Evolutionary conservation across 768 basidiomycete genomes (phyloP).

Genomic region (Lentinus tigrinus): DNA sequence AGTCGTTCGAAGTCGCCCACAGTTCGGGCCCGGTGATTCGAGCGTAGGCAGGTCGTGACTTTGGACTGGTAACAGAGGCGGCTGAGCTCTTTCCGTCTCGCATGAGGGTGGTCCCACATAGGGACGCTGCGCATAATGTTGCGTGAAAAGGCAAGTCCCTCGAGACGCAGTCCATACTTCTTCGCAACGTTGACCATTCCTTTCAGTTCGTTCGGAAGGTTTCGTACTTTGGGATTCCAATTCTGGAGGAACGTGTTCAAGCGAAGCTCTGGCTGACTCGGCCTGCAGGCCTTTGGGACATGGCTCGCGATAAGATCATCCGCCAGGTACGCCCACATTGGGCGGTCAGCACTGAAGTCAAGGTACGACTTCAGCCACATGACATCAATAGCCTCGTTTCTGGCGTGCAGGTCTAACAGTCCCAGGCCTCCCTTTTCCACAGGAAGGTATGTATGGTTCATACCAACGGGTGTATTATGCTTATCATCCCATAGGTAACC

Average conservation of each 20-base stretch:
- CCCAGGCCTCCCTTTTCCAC: background rate
- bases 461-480: background rate
- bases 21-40: background rate
- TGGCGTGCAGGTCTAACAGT: background rate
- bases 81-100: too few species aligned
- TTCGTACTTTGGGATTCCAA: background rate
- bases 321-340: slow-evolving; percentile 13
- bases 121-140: too few species aligned
- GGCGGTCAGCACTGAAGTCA: background rate
- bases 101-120: too few species aligned
- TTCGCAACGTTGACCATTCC: too few species aligned
- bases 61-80: too few species aligned
- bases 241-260: slow-evolving; percentile 4
- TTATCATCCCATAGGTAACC: slow-evolving; percentile 9
- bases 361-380: slow-evolving; percentile 17
- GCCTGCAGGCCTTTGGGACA: background rate
- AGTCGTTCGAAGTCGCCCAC: background rate
- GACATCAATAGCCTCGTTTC: slow-evolving; percentile 16
- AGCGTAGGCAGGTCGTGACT: background rate
- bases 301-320: slow-evolving; percentile 4
- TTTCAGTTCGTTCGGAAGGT: background rate
- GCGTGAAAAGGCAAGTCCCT: too few species aligned
- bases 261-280: background rate
- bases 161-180: too few species aligned
- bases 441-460: background rate